Percentiles rank a stretch among this genome's conserved stretches.
These are phyloP conservation scores for Pyrus communis DNA, from an alignment of 306 rosid genomes.

Conservation along the genomic window DNA sequence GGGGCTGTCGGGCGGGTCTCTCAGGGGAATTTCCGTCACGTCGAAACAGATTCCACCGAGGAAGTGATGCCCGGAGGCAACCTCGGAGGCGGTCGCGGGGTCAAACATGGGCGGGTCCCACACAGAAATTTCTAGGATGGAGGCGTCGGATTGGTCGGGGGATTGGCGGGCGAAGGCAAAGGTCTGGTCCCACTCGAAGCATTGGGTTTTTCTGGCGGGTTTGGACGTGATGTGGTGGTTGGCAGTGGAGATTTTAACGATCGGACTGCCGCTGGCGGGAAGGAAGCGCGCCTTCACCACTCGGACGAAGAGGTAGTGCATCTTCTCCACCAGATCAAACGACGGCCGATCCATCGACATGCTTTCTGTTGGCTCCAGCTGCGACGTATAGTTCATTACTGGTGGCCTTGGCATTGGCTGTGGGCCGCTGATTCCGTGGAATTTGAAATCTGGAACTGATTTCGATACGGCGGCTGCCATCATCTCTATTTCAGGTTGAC, in stretches of 20 bases:
- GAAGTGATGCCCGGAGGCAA: conserved; percentile 26
- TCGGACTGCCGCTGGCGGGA: conserved; percentile 44
- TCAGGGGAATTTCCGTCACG: conserved; percentile 53
- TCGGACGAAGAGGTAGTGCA: conserved; percentile 76
- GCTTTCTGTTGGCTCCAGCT: conserved; percentile 32
- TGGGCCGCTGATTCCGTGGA: conserved; percentile 35
- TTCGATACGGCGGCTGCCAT: conserved; percentile 22
- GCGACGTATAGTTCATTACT: conserved; percentile 1
- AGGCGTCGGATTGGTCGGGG: conserved; percentile 41
- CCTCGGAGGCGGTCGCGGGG: conserved; percentile 4
- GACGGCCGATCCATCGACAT: conserved; percentile 44
- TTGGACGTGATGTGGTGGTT: conserved; percentile 37
- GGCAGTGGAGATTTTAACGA: conserved; percentile 45
- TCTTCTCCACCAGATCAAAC: conserved; percentile 87
- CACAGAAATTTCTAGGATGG: conserved; percentile 57
- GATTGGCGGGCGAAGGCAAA: conserved; percentile 71
- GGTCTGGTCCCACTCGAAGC: conserved; percentile 83
- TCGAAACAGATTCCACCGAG: conserved; percentile 81
- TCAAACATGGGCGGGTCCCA: conserved; percentile 32
- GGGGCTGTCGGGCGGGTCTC: conserved; percentile 88
- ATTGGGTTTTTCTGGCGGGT: conserved; percentile 45
- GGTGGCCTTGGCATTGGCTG: conserved; percentile 37
- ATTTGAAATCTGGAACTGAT: conserved; percentile 29
- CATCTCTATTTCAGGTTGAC: neutral
- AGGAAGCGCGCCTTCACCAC: conserved; percentile 66